Evolutionary conservation across 345 rosid species (phyloP), one percentile per base, ranked within the genome.

Genomic region (Eucalyptus paniculata): DNA sequence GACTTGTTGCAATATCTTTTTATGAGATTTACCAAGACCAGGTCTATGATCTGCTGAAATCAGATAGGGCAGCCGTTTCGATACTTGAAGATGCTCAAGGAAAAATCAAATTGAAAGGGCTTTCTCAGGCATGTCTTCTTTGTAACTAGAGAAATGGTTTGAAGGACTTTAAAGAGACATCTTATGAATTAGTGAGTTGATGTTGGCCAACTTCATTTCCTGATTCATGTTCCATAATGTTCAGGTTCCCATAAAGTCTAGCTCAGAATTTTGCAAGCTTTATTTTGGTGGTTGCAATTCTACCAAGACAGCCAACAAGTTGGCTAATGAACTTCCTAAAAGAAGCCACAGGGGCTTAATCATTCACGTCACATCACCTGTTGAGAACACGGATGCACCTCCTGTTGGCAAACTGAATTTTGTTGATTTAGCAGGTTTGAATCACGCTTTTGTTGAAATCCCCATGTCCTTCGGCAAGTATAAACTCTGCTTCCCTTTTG

Each of bases 381-480:
- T 82, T 49, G 49, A 56, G 65, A 87, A 72, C 5, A 91, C 89
- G 42, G 88, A 88, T n/a, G 65, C 90, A 19, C 62, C 87, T 89
- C 67, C 72, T 24, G 47, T 50, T 65, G 94, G 97, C 91, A 96
- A 95, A 91, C 93, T 96, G 93, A 96, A 94, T 91, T 94, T 97
- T 90, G 92, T 97, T 86, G 99, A 96, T 87, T 89, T 96, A 89
- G 95, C 95, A 95, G 99, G 99, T 97, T 72, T 51, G 24, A 23
- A 26, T 82, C 54, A 82, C 16, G 17, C 44, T 28, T 83, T 15
- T 44, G 18, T 28, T 45, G 50, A 19, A 89, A 86, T 44, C 28
- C 83, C 32, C n/a, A 26, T 50, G 18, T n/a, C 82, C 50, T 87
- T 87, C 81, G 30, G 40, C 56, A 28, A 58, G 34, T 42, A 50